Evolutionary conservation across 73 alveolate genomes (phyloP).

Genomic region (Stentor coeruleus): DNA sequence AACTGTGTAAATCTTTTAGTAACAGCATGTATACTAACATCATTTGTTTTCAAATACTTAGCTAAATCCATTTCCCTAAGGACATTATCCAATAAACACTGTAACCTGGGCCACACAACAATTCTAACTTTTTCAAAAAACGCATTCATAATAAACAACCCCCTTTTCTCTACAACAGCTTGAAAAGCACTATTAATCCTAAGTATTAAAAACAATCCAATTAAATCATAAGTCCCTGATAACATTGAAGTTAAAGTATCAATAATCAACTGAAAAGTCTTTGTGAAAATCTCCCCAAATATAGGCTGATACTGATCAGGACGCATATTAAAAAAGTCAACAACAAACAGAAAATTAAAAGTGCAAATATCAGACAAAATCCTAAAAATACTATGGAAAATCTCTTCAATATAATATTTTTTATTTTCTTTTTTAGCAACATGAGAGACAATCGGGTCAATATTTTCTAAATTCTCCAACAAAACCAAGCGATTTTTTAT

Average conservation of each 20-base stretch:
- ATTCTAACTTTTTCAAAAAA: conserved; percentile 18
- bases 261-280: conserved; percentile 10
- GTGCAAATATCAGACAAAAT: conserved; percentile 14
- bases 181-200: background rate
- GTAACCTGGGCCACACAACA: conserved; percentile 24
- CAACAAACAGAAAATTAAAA: background rate
- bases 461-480: conserved; percentile 1
- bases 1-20: conserved; percentile 8
- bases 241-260: background rate
- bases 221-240: background rate
- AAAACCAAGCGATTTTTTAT: background rate
- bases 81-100: background rate
- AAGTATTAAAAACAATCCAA: background rate
- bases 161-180: background rate
- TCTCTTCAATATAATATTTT: conserved; percentile 12
- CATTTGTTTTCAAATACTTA: background rate
- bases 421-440: conserved; percentile 14
- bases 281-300: conserved; percentile 19
- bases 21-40: background rate
- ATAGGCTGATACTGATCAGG: conserved; percentile 23
- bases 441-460: conserved; percentile 20
- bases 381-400: background rate
- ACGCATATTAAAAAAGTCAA: conserved; percentile 18
- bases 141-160: conserved; percentile 5
- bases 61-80: conserved; percentile 7